Evolutionary conservation across 2,329 filamentous ascomycete genomes (phyloP), one percentile per base, ranked within the genome.

Genomic region (Penicillium freii): DNA sequence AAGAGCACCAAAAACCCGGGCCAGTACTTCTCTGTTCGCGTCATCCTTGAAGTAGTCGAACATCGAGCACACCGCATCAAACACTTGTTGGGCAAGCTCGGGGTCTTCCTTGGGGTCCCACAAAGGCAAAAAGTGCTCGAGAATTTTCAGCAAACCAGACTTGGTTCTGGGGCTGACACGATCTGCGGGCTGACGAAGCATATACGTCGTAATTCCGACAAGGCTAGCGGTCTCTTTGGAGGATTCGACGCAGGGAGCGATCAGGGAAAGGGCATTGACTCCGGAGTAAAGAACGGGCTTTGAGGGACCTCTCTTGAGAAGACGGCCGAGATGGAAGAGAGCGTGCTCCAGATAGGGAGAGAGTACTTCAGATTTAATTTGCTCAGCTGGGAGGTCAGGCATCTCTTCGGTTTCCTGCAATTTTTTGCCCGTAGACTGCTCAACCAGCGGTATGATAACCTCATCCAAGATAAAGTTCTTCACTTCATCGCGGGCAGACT

Each of bases 21-120:
- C 89, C 29, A 97, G 77, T 0, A 90, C 81, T 60, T 87, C 81
- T 54, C 94, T 84, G 69, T 91, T 95, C 43, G 84, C 78, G 43
- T 87, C 83, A 72, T 97, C 92, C 66, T 87, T 90, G 78, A 97
- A 93, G 71, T 92, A 96, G 54, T 91, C 90, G 70, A 96, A 97
- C 34, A 97, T 82, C 0, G 90, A 87, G 4, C 90, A 88, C 10
- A 94, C 76, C 0, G 90, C 90, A 45, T 85, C 80, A 70, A 89
- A 96, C 0, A 95, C 84, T 36, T 83, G 81, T 44, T 82, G 77
- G 48, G 84, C 84, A 17, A 93, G 76, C 25, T 82, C 80, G 6
- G 75, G 67, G 48, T 89, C 81, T 58, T 82, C 80, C 47, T 82
- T 75, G 10, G 82, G 75, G 56, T 85, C 78, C 59, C 85, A 85